These are phyloP conservation scores for Flaveria bidentis DNA, from an alignment of 129 eudicot genomes.

Conservation along the genomic window DNA sequence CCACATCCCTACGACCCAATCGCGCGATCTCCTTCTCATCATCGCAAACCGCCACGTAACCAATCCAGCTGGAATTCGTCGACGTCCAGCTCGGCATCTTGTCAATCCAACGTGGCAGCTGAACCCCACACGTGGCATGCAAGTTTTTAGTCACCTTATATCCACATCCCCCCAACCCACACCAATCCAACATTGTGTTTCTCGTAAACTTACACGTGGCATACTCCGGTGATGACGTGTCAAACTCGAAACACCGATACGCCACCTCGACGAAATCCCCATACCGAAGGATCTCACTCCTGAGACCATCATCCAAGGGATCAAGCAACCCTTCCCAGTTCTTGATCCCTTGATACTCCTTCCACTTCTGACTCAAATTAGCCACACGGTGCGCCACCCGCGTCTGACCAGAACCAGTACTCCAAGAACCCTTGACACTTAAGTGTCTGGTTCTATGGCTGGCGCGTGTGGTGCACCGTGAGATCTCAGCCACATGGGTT, in stretches of 20 bases:
- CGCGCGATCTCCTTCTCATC: conserved; percentile 67
- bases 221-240: conserved; percentile 48
- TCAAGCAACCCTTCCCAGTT: conserved; percentile 91
- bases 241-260: conserved; percentile 64
- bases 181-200: conserved; percentile 43
- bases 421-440: conserved; percentile 48
- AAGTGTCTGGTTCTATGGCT: conserved; percentile 10
- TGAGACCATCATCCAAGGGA: conserved; percentile 68
- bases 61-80: conserved; percentile 62
- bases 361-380: conserved; percentile 62
- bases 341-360: conserved; percentile 71
- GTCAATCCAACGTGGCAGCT: conserved; percentile 55
- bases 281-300: conserved; percentile 67
- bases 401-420: conserved; percentile 27
- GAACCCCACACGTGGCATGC: conserved; percentile 74
- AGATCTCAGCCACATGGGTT: not conserved
- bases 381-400: conserved; percentile 32
- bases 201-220: conserved; percentile 41
- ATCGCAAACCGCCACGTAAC: conserved; percentile 82
- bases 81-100: conserved; percentile 43
- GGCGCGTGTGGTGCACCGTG: conserved; percentile 25
- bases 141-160: conserved; percentile 58
- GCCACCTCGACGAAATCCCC: conserved; percentile 84
- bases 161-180: conserved; percentile 60
- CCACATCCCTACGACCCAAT: conserved; percentile 86